These are phyloP conservation scores for Marasmius oreades DNA, from an alignment of 1,284 basidiomycete species.

Conservation along the genomic window DNA sequence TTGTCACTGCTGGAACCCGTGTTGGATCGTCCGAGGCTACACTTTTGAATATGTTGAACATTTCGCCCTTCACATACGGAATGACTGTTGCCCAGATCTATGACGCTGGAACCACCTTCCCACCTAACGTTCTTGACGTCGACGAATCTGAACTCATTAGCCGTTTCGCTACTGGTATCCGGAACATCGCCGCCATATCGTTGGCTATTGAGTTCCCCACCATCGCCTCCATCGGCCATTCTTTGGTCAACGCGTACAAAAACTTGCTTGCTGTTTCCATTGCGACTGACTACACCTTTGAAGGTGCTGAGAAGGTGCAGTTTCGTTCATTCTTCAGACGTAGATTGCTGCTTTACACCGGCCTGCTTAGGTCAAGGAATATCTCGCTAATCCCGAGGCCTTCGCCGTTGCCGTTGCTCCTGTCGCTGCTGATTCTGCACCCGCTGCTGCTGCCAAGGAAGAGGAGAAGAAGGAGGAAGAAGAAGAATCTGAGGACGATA, in stretches of 20 bases:
- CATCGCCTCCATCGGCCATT: constrained; percentile 90
- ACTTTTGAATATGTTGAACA: constrained; percentile 98
- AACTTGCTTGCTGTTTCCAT: constrained; percentile 91
- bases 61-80: constrained; percentile 98
- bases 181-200: constrained; percentile 95
- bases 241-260: constrained; percentile 99
- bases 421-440: constrained; percentile 49
- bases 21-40: constrained; percentile 98
- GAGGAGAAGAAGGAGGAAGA: constrained; percentile 73
- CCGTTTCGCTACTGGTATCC: constrained; percentile 90
- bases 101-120: constrained; percentile 89
- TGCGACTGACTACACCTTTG: constrained; percentile 93
- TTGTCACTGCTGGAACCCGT: constrained; percentile 88
- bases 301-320: constrained; percentile 87
- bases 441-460: constrained; percentile 45
- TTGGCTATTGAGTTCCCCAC: constrained; percentile 96
- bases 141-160: constrained; percentile 88
- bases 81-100: constrained; percentile 96
- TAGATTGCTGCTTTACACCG: constrained; percentile 20
- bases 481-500: constrained; percentile 77
- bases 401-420: constrained; percentile 81
- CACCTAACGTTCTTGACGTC: constrained; percentile 90
- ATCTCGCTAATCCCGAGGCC: constrained; percentile 95
- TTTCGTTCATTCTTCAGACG: constrained; percentile 17
- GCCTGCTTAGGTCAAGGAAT: constrained; percentile 80